Base-by-base conservation (phyloP, 768 basidiomycete genomes). In the Mrakia blollopis region DNA sequence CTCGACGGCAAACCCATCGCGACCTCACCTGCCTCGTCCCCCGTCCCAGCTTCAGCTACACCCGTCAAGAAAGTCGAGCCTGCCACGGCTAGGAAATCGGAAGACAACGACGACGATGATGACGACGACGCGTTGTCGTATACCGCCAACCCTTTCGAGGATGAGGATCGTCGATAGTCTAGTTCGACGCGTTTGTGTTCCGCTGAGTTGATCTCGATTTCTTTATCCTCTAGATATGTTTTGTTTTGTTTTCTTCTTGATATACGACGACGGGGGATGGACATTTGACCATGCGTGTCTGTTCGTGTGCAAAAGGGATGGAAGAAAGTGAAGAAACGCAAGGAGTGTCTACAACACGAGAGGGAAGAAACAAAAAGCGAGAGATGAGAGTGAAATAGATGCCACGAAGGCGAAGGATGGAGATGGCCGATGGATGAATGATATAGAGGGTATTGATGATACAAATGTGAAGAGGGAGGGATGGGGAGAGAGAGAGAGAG, bases 81-180 rank as follows among this genome's bases (percentile, higher is more conserved):
- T n/a, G 50, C 69, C 44, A 60, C 47, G 3, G 50, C 44, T 41
- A 57, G 62, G 63, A 77, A 72, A 37, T 32, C 52, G 62, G 32
- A 39, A n/a, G 60, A 60, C 13, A 54, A 57, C 28, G 54, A 52
- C 14, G 72, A 77, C 39, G 60, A 62, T 13, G 76, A 77, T 35
- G 72, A 73, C 39, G 76, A 77, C 30, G 76, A 77, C 37, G 76
- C 52, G 21, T 47, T 77, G 35, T 65, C 52, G n/a, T 77, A 77
- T 63, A 73, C 76, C 18, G 18, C 23, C n/a, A 73, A 63, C 52
- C 76, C 76, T 2, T 77, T 77, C 52, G 76, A 77, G 39, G 72
- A 67, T 23, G 73, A 39, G 57, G 61, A 63, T 18, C 32, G 44
- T 25, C 50, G 69, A 41, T 71, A 50, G 18, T 18, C 47, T 16